A percentile compares a stretch with the other conserved stretches of the same genome.
Evolutionary conservation across 2,329 filamentous ascomycete species (phyloP).

Genomic region (Botrytis squamosa): DNA sequence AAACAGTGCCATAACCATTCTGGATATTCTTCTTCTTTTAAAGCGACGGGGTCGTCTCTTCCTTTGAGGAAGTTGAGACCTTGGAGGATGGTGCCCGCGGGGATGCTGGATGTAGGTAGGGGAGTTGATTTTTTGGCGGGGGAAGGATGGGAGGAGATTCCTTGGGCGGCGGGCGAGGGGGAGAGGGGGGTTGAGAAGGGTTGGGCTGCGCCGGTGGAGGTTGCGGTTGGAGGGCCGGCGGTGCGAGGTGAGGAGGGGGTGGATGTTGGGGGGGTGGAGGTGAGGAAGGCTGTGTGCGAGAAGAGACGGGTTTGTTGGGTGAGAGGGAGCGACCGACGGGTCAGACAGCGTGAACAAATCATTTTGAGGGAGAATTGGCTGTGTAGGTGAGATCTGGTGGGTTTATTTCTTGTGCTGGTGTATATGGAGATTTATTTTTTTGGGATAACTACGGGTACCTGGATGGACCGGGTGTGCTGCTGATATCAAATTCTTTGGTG

Average conservation of each 20-base stretch:
- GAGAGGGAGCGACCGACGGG: conserved; percentile 40
- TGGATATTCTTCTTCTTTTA: conserved; percentile 74
- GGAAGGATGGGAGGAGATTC: not conserved
- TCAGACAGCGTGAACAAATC: conserved; percentile 49
- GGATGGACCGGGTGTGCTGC: conserved; percentile 20
- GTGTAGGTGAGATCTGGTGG: conserved; percentile 1
- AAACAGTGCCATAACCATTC: conserved; percentile 77
- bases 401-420: conserved; percentile 33
- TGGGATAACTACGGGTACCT: conserved; percentile 31
- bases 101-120: conserved; percentile 32
- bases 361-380: conserved; percentile 30
- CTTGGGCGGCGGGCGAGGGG: conserved; percentile 28
- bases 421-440: conserved; percentile 30
- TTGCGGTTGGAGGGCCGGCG: conserved; percentile 29
- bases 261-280: conserved; percentile 34
- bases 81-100: conserved; percentile 66
- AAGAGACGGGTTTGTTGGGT: conserved; percentile 25
- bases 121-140: conserved; percentile 15
- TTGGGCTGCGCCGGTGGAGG: conserved; percentile 36
- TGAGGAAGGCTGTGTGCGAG: conserved; percentile 11
- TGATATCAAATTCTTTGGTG: conserved; percentile 31
- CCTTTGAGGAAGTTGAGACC: conserved; percentile 79
- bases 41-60: conserved; percentile 68
- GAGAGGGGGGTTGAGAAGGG: conserved; percentile 39
- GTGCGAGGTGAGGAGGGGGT: conserved; percentile 26